A percentile compares a stretch with the other conserved stretches of the same genome.
Evolutionary conservation across 352 stramenopile species (phyloP).

Genomic region (Blastocystis hominis): DNA sequence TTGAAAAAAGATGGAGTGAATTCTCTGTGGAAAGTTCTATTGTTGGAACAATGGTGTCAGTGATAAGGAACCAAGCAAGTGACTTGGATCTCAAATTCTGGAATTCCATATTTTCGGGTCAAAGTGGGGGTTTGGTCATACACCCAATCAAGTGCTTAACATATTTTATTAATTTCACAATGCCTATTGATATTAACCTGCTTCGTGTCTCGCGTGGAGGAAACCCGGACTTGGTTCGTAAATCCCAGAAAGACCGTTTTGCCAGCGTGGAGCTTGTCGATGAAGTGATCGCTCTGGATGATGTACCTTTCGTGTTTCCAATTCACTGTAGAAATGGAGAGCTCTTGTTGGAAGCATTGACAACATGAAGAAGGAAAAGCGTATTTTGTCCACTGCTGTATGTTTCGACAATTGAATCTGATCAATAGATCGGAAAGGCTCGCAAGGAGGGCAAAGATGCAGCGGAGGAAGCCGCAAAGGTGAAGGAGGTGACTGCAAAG

Average conservation of each 20-base stretch:
- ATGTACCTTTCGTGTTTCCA: neutral
- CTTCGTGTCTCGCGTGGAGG: slow-evolving; percentile 62
- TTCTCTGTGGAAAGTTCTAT: too few species aligned
- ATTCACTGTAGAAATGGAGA: neutral
- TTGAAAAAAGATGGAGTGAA: too few species aligned
- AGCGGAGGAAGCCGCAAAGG: neutral
- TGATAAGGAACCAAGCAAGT: too few species aligned
- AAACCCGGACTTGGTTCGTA: neutral
- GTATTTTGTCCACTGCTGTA: neutral
- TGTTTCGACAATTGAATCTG: neutral
- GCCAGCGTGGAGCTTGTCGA: slow-evolving; percentile 8
- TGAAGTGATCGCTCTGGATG: slow-evolving; percentile 28
- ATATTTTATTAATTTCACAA: slow-evolving; percentile 68
- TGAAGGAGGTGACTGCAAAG: neutral
- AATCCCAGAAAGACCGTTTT: neutral
- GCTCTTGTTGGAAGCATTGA: neutral
- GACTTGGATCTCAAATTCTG: too few species aligned
- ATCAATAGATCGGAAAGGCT: neutral
- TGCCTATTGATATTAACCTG: slow-evolving; percentile 80
- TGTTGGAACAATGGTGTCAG: too few species aligned
- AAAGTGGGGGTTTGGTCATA: too few species aligned
- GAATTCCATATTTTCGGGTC: too few species aligned
- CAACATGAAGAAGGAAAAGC: neutral
- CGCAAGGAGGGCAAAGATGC: neutral
- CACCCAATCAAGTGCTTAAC: neutral